Conservation (phyloP, 371 early-diverging fungal species). For the Mucor saturninus region DNA sequence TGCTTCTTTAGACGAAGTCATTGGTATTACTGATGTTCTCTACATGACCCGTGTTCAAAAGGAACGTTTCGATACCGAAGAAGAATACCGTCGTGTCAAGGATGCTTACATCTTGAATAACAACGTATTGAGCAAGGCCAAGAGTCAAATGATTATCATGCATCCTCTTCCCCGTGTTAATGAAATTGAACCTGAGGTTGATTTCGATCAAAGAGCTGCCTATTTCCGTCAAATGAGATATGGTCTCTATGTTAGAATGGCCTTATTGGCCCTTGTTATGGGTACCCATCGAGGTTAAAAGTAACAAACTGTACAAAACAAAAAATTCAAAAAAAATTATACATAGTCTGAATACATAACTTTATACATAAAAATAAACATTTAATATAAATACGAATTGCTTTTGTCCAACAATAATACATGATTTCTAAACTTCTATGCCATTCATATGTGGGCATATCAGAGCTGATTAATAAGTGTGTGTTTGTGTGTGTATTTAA, state of each 20-base stretch:
- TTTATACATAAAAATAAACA: neutral
- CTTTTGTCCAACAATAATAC: too few relatives aligned
- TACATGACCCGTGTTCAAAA: constrained; percentile 97
- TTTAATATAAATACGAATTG: too few relatives aligned
- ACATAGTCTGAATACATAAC: neutral
- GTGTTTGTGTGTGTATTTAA: too few relatives aligned
- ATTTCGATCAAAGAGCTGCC: constrained; percentile 95
- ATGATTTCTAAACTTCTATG: too few relatives aligned
- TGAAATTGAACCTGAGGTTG: constrained; percentile 96
- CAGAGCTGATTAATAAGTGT: too few relatives aligned
- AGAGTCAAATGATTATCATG: constrained; percentile 96
- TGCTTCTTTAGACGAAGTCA: constrained; percentile 72
- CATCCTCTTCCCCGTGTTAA: constrained; percentile 96
- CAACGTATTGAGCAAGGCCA: constrained; percentile 80
- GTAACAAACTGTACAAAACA: neutral
- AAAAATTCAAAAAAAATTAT: neutral
- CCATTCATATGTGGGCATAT: too few relatives aligned
- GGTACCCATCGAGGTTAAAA: constrained; percentile 46
- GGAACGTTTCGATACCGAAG: constrained; percentile 84
- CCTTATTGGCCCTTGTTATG: constrained; percentile 86
- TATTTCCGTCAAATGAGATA: constrained; percentile 98
- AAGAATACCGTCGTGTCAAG: constrained; percentile 83
- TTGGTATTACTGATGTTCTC: constrained; percentile 90
- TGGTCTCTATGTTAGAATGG: constrained; percentile 97
- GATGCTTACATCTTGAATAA: constrained; percentile 87